Evolutionary conservation across 2,329 filamentous ascomycete species (phyloP).

Genomic region (Aphanoascus verrucosus): DNA sequence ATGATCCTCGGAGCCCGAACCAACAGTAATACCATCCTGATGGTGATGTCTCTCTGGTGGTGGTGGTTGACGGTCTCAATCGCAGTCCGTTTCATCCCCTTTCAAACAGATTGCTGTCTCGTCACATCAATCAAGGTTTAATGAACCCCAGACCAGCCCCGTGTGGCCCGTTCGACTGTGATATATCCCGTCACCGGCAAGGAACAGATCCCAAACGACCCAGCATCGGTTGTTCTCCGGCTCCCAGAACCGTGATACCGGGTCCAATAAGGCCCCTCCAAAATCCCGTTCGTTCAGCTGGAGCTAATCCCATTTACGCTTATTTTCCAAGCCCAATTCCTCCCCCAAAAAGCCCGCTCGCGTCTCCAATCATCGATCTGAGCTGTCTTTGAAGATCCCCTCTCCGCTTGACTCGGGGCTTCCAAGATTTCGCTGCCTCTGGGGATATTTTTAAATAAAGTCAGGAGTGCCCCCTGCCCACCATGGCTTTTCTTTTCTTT

Average conservation of each 20-base stretch:
- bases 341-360: background rate
- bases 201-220: background rate
- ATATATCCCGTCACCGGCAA: background rate
- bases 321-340: background rate
- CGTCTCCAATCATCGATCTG: slow-evolving; percentile 2
- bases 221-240: slow-evolving; percentile 8
- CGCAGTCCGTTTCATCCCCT: too few species aligned
- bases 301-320: slow-evolving; percentile 3
- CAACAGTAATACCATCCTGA: too few species aligned
- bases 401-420: slow-evolving; percentile 5
- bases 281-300: slow-evolving; percentile 6
- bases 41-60: too few species aligned
- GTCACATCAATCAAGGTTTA: background rate
- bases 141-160: background rate
- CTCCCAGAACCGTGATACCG: slow-evolving; percentile 12
- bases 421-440: background rate
- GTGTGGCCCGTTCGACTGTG: too few species aligned
- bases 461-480: background rate
- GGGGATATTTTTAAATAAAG: background rate
- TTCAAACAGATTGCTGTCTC: too few species aligned
- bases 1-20: too few species aligned
- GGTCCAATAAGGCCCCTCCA: slow-evolving; percentile 9
- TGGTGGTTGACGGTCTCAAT: too few species aligned
- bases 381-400: background rate
- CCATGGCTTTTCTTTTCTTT: background rate